Conservation (phyloP, 495 filamentous ascomycete species). For the Xylaria palmicola region DNA sequence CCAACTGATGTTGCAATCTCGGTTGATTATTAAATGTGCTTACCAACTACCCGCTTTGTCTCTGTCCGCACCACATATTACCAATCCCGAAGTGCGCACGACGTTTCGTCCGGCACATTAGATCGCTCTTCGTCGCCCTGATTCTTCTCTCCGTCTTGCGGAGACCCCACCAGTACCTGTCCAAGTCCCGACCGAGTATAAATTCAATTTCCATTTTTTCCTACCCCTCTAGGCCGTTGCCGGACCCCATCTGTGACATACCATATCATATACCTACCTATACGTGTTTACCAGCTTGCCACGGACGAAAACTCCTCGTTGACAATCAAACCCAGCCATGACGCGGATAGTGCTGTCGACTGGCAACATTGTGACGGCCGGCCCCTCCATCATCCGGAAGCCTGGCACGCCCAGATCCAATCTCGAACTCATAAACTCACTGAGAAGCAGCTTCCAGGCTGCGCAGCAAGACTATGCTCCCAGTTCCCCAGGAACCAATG, state of each 20-base stretch:
- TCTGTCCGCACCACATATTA: conserved; percentile 4
- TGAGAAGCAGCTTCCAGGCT: conserved; percentile 74
- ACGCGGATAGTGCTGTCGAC: conserved; percentile 86
- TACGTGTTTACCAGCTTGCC: neutral
- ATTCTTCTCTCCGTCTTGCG: neutral
- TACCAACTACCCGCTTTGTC: conserved; percentile 11
- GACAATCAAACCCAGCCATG: conserved; percentile 38
- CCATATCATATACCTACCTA: neutral
- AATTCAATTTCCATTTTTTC: conserved; percentile 2
- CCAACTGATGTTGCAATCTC: conserved; percentile 16
- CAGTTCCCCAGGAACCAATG: conserved; percentile 27
- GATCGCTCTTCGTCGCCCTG: neutral
- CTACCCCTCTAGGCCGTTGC: neutral
- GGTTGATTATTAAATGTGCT: conserved; percentile 13
- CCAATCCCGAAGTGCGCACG: conserved; percentile 1
- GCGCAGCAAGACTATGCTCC: conserved; percentile 60
- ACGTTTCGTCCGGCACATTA: neutral
- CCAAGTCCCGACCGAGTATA: conserved; percentile 14
- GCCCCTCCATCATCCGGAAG: conserved; percentile 77
- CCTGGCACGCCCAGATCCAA: conserved; percentile 75
- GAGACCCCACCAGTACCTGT: conserved; percentile 5
- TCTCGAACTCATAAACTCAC: conserved; percentile 80
- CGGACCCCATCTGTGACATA: neutral
- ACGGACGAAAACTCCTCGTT: neutral
- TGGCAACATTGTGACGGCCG: conserved; percentile 81